Evolutionary conservation across 2,329 filamentous ascomycete species (phyloP), one percentile per base, ranked within the genome.

Genomic region (Curvularia lunata): DNA sequence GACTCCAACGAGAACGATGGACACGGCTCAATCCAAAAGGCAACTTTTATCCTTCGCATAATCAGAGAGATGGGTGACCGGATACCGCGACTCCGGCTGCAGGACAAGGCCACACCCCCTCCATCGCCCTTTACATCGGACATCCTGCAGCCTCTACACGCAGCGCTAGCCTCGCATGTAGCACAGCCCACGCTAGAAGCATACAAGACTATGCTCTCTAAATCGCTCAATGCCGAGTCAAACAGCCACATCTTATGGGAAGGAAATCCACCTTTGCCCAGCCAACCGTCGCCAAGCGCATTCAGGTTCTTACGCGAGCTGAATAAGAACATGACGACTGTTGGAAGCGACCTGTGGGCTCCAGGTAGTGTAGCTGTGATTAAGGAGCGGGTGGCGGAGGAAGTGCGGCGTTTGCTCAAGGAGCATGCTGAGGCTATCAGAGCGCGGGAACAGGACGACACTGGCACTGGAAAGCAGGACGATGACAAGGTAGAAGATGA

Each of bases 341-440:
- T 84, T 3, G 93, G 93, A 0, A 81, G 85, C 45, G 94, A 97
- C 73, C 76, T 97, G 2, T 98, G 93, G 93, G 92, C 88, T 52
- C 83, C 86, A 2, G 81, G 82, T 2, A 90, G 91, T 0, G 84
- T 93, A 1, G 67, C 68, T 0, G 79, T 80, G 0, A 69, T 96
- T 62, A 95, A 92, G 76, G 71, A 68, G n/a, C 73, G 80, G 45
- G 70, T 92, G 5, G 74, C 79, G 5, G 75, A 77, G 41, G 77
- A 83, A 48, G 72, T 94, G 1, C 77, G 76, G n/a, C 77, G 43
- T 13, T 9, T 67, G 0, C 48, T 68, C 30, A 27, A 57, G 30
- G 40, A 59, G 74, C 80, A 52, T 64, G 87, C 54, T 69, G 63
- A 73, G 8, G 32, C 48, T 7, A 54, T 69, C n/a, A 59, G 58